Conservation (phyloP, 2,329 filamentous ascomycete genomes). For the Penicillium sp. region DNA sequence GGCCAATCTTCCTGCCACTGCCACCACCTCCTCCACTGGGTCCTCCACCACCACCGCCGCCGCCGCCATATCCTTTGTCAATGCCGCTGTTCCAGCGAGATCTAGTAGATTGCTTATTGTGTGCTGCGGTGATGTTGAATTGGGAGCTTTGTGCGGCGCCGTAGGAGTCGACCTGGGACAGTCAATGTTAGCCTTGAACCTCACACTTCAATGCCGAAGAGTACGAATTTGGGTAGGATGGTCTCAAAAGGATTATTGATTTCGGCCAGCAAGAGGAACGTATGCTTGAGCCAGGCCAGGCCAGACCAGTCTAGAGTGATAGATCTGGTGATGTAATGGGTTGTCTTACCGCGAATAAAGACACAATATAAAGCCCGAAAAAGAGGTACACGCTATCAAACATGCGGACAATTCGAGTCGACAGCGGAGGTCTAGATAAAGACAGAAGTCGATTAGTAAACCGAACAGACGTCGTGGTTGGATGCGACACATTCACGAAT, state of each 20-base stretch:
- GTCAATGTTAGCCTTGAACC: background rate
- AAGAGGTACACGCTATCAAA: slow-evolving; percentile 44
- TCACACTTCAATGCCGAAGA: background rate
- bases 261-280: slow-evolving; percentile 8
- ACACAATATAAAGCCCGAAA: slow-evolving; percentile 47
- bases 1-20: slow-evolving; percentile 37
- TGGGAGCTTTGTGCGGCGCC: slow-evolving; percentile 41
- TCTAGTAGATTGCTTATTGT: slow-evolving; percentile 21
- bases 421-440: slow-evolving; percentile 39
- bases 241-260: background rate
- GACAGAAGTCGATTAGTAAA: background rate
- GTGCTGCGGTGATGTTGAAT: slow-evolving; percentile 40
- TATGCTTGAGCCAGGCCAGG: background rate
- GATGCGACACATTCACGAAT: background rate
- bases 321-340: background rate
- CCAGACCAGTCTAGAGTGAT: background rate
- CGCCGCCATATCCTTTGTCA: slow-evolving; percentile 27
- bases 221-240: too few relatives aligned
- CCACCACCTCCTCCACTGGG: slow-evolving; percentile 29
- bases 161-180: slow-evolving; percentile 42
- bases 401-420: slow-evolving; percentile 40
- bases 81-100: slow-evolving; percentile 25
- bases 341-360: slow-evolving; percentile 42
- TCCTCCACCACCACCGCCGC: slow-evolving; percentile 25
- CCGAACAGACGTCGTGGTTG: background rate